Evolutionary conservation across 345 rosid species (phyloP), one percentile per base, ranked within the genome.

Genomic region (Pistacia integerrima): DNA sequence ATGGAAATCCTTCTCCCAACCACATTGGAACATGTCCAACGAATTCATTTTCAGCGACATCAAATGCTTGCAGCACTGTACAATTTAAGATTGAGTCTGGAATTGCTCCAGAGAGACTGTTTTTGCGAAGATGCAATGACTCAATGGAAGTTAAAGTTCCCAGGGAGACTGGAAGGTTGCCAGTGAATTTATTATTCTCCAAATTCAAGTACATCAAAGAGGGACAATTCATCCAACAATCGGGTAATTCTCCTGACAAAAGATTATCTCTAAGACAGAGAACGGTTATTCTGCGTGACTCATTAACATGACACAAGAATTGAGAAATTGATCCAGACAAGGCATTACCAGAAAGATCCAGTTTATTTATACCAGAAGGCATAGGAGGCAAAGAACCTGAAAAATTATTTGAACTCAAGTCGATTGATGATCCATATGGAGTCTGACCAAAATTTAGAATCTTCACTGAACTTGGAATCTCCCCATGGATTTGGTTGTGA

Each of bases 221-320:
- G 5, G 20, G 35, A 68, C 77, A 68, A 36, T 82, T 72, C 33
- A 11, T n/a, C 20, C 79, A 67, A 52, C 76, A 77, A 11, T 86
- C 76, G 0, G 85, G 84, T 3, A 86, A 67, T 49, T 64, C 76
- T 5, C 86, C 82, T 0, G 74, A 74, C 5, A 86, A 64, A 0
- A 38, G 70, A 75, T 88, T 88, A 28, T 73, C 69, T 9, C 76
- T 78, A 17, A 85, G 81, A 58, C 80, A 83, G 67, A 87, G 90
- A 9, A 85, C 74, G 25, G 1, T 25, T 25, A 25, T 25, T 25
- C 25, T 0, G 25, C 1, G 1, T 13, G 41, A 54, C 36, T 49
- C 64, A 48, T 36, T 64, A 1, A 80, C 64, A 18, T 74, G 12
- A 13, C 88, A 83, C 30, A 86, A 36, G 63, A 78, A 60, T 4